Conservation (phyloP, 805 yeast species). For the Starmerella asiatica region DNA sequence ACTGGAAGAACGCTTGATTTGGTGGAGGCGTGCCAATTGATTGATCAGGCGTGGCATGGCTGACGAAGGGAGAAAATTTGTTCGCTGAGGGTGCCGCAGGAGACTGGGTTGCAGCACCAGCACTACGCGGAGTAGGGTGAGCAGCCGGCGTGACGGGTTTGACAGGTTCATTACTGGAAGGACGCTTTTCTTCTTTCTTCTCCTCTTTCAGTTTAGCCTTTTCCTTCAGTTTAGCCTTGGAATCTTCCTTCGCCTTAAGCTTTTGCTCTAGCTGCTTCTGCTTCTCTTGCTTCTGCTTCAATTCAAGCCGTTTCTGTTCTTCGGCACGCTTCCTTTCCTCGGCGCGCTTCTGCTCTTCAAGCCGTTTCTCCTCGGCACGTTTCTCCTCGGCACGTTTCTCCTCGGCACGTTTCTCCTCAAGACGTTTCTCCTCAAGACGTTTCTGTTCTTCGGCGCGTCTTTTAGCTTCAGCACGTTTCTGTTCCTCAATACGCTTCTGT, state of each 20-base stretch:
- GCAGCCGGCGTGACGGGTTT: no score
- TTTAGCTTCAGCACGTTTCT: slow-evolving; percentile 1
- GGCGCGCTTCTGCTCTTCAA: background rate
- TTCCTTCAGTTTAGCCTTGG: slow-evolving; percentile 18
- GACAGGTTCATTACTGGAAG: no score
- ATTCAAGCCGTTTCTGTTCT: slow-evolving; percentile 9
- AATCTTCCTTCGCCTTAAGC: slow-evolving; percentile 21
- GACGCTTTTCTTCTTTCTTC: slow-evolving; percentile 1
- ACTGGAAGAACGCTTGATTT: no score
- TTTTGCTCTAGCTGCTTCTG: slow-evolving; percentile 22
- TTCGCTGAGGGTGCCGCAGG: no score
- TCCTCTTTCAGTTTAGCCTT: slow-evolving; percentile 4
- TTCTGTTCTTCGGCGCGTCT: slow-evolving; percentile 18
- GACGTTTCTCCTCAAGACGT: slow-evolving; percentile 1
- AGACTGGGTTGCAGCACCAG: no score
- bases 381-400: background rate
- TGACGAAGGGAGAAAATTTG: no score
- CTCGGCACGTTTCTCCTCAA: background rate
- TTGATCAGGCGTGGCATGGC: no score
- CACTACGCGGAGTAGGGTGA: no score
- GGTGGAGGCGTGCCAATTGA: no score
- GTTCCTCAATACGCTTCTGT: slow-evolving; percentile 13
- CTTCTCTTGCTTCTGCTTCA: slow-evolving; percentile 5
- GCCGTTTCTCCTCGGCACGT: background rate
- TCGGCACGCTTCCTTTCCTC: slow-evolving; percentile 5